Base-by-base conservation (phyloP, 257 asterid species). In the Thymus mandschuricus region DNA sequence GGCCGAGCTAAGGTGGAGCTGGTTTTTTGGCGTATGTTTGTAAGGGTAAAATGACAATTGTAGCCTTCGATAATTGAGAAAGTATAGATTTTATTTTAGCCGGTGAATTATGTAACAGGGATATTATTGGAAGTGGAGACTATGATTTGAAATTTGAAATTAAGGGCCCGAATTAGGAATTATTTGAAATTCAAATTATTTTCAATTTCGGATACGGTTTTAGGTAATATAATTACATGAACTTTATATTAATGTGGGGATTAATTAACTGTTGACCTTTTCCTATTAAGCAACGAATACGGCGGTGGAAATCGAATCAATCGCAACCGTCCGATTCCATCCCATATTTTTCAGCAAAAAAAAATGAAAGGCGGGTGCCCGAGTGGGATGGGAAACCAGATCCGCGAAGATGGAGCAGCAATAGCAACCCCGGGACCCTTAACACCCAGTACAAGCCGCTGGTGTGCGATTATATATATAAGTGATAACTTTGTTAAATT, bases 121-220 rank as follows among this genome's bases (percentile, higher is more conserved):
- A 33, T 68, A 51, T 6, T 6, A 9, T 29, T 41, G 75, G 70
- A 41, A 49, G 38, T 56, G 9, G 31, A 10, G 34, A 10, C 11
- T 8, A 10, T 44, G 5, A 10, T 43, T 67, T 60, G 28, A 21
- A 38, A 60, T 31, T 66, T 27, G 49, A 44, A 44, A 44, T 1
- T 7, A 8, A 54, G 3, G n/a, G 30, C 33, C n/a, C 5, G n/a
- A 21, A 1, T 48, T 61, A 30, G 27, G 41, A 68, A 51, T 68
- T 51, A 5, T 69, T 76, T 46, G 57, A 70, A 76, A 44, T 76
- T 76, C 63, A 64, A 44, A 29, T 15, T 41, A 5, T 58, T 60
- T 52, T 40, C 28, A 40, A 29, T 7, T 30, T 3, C 21, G 21
- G 21, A 58, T 6, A 29, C 31, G 66, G 46, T 12, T 65, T 46